A percentile compares a stretch with the other conserved stretches of the same genome.
These are phyloP conservation scores for Trypanosoma cruzi DNA, from an alignment of 208 protist species.

Conservation along the genomic window DNA sequence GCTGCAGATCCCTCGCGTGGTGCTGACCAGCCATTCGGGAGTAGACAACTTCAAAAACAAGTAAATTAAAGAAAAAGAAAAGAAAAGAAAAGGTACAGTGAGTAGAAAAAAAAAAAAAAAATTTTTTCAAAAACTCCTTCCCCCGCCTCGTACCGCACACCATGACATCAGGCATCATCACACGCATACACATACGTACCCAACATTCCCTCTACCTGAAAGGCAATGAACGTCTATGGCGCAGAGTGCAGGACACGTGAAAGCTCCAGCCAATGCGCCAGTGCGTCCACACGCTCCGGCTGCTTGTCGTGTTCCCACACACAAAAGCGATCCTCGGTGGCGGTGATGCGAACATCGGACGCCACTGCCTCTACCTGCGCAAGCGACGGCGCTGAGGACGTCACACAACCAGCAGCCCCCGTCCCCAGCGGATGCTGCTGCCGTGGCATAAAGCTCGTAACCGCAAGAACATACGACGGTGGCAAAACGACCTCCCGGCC, in stretches of 20 bases:
- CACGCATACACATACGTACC: slow-evolving; percentile 5
- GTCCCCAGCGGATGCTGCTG: not conserved
- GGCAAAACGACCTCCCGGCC: slow-evolving; percentile 27
- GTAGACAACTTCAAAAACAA: not conserved
- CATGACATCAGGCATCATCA: slow-evolving; percentile 1
- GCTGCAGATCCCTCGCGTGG: slow-evolving; percentile 47
- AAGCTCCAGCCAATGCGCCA: slow-evolving; percentile 59
- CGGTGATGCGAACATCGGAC: slow-evolving; percentile 25
- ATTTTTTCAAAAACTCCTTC: slow-evolving; percentile 2
- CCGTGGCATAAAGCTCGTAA: slow-evolving; percentile 10
- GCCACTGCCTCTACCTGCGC: slow-evolving; percentile 22
- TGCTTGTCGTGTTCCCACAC: slow-evolving; percentile 69
- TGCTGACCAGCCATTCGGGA: slow-evolving; percentile 15
- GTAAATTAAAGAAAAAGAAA: slow-evolving; percentile 5
- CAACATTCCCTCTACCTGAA: too few relatives aligned
- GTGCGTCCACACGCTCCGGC: slow-evolving; percentile 28
- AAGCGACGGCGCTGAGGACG: not conserved
- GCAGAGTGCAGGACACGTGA: slow-evolving; percentile 39
- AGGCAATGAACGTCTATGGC: not conserved
- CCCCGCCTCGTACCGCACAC: too few relatives aligned
- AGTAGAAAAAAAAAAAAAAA: slow-evolving; percentile 17
- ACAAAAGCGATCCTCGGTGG: slow-evolving; percentile 30
- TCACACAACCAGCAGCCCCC: slow-evolving; percentile 9
- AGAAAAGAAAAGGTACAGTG: slow-evolving; percentile 7
- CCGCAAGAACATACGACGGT: slow-evolving; percentile 19